A percentile compares a stretch with the other conserved stretches of the same genome.
phyloP scores from a whole-genome alignment of 2,329 filamentous ascomycete genomes.

The Drechslera avenae region DNA sequence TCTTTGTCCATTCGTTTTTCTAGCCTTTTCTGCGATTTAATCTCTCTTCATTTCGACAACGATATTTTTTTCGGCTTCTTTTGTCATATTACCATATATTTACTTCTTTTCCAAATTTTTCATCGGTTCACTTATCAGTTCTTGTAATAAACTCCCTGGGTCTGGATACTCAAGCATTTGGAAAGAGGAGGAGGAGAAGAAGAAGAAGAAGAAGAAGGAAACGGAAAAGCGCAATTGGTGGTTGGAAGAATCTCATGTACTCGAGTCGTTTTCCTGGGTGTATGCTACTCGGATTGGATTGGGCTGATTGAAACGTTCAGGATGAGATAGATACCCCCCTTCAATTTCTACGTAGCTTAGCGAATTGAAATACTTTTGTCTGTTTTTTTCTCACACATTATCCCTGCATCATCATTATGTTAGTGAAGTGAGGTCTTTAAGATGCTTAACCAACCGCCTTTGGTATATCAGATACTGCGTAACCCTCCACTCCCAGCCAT shows the following conservation, averaged over 20 bases:
- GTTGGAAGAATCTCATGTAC: background rate
- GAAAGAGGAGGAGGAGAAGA: no score
- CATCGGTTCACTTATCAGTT: background rate
- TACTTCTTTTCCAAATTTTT: background rate
- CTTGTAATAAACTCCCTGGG: constrained; percentile 9
- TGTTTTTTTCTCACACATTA: no score
- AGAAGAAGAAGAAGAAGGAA: background rate
- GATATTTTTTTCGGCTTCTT: background rate
- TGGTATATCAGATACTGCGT: constrained; percentile 17
- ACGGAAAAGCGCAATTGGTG: no score
- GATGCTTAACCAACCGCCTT: background rate
- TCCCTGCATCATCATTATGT: no score
- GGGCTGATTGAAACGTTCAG: background rate
- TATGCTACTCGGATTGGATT: background rate
- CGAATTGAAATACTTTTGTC: no score
- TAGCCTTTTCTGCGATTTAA: no score
- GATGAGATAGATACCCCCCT: constrained; percentile 22
- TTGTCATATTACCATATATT: background rate
- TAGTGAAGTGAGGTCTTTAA: background rate
- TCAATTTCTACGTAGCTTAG: background rate
- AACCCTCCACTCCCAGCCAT: constrained; percentile 20
- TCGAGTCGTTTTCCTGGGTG: background rate
- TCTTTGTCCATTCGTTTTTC: background rate
- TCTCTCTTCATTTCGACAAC: background rate
- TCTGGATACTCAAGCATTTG: background rate